Conservation (phyloP, 805 yeast genomes). For the Barnettozyma pratensis region DNA sequence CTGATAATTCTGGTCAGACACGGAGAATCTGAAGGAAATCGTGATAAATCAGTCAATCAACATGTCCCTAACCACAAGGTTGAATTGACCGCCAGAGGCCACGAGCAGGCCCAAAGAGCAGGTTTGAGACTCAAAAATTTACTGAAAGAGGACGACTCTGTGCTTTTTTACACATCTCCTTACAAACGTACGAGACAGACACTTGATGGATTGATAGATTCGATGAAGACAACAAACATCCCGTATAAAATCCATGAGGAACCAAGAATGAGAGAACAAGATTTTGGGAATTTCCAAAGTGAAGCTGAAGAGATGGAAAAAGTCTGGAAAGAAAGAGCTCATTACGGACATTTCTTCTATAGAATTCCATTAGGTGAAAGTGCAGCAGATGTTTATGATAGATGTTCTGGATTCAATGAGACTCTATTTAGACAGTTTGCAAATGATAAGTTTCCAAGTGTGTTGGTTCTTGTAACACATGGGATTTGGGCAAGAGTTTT, state of each 20-base stretch:
- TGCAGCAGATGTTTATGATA: conserved; percentile 92
- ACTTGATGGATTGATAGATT: conserved; percentile 60
- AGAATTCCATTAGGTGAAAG: conserved; percentile 92
- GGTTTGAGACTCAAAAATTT: conserved; percentile 45
- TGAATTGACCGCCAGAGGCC: conserved; percentile 68
- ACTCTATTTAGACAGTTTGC: conserved; percentile 78
- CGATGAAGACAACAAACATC: conserved; percentile 38
- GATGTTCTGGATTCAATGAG: conserved; percentile 88
- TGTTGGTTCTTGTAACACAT: conserved; percentile 82
- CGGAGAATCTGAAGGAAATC: conserved; percentile 90
- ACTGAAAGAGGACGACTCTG: conserved; percentile 44
- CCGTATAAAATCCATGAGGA: conserved; percentile 69
- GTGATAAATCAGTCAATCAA: conserved; percentile 75
- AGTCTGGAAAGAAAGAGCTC: conserved; percentile 80
- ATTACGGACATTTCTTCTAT: conserved; percentile 84
- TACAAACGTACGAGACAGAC: conserved; percentile 83
- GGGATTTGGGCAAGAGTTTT: conserved; percentile 95
- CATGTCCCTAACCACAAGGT: conserved; percentile 77
- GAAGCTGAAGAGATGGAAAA: conserved; percentile 69
- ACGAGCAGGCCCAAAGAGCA: conserved; percentile 54
- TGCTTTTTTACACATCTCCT: conserved; percentile 83
- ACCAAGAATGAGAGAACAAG: conserved; percentile 91
- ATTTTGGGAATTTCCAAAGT: conserved; percentile 89
- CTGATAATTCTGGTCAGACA: conserved; percentile 80
- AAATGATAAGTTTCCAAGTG: conserved; percentile 65